Evolutionary conservation across 345 rosid genomes (phyloP).

Genomic region (Geranium rotundifolium): DNA sequence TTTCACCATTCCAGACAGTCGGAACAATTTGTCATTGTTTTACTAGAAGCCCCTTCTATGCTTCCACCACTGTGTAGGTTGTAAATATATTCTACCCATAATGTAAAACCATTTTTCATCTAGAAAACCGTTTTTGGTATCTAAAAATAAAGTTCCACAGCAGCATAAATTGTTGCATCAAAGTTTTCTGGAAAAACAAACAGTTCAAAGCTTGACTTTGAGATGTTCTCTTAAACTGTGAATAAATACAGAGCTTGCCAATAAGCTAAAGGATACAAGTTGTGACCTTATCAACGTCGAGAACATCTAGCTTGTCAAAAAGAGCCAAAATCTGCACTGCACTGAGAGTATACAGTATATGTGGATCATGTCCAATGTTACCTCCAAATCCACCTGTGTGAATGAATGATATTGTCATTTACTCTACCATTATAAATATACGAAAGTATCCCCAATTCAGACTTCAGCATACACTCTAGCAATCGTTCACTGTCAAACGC

Average conservation of each 20-base stretch:
- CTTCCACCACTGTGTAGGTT: not conserved
- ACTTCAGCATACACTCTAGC: not conserved
- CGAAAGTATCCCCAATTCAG: not conserved
- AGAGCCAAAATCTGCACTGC: slow-evolving; percentile 84
- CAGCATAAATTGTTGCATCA: not conserved
- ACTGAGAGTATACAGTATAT: slow-evolving; percentile 63
- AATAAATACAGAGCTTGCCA: not conserved
- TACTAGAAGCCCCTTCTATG: not conserved
- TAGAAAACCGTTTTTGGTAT: not conserved
- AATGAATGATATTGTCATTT: not conserved
- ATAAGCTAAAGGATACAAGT: slow-evolving; percentile 57
- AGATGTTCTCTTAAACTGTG: not conserved
- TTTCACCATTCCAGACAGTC: not conserved
- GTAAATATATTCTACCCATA: not conserved
- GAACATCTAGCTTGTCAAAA: slow-evolving; percentile 54
- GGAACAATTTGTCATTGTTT: not conserved
- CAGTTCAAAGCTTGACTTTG: not conserved
- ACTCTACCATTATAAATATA: not conserved
- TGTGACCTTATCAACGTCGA: slow-evolving; percentile 55
- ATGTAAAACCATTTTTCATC: not conserved
- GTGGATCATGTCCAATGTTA: slow-evolving; percentile 82
- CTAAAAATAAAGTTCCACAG: not conserved
- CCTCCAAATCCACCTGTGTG: slow-evolving; percentile 87
- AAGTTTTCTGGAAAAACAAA: not conserved
- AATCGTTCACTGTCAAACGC: not conserved